These are phyloP conservation scores for Lecanicillium sp. DNA, from an alignment of 2,329 filamentous ascomycete genomes.

Conservation along the genomic window DNA sequence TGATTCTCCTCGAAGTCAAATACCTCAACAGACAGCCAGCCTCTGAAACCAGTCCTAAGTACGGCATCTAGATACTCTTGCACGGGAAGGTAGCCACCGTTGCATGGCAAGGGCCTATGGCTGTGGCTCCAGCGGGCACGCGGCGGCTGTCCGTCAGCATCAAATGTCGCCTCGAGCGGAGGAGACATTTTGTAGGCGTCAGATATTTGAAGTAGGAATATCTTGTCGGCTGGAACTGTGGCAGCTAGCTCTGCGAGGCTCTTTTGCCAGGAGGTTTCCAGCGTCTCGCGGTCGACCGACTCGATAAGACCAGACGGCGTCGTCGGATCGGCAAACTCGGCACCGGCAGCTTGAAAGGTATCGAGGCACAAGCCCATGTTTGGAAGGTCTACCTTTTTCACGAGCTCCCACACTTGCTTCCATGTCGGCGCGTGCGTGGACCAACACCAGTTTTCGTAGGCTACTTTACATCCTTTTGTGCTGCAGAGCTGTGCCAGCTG, in stretches of 20 bases:
- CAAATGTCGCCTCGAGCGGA: constrained; percentile 39
- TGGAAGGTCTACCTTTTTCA: constrained; percentile 48
- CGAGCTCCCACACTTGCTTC: constrained; percentile 62
- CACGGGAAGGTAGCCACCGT: constrained; percentile 63
- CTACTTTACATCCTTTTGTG: constrained; percentile 48
- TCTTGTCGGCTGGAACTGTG: constrained; percentile 58
- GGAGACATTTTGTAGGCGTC: constrained; percentile 59
- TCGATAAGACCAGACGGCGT: constrained; percentile 52
- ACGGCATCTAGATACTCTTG: constrained; percentile 57
- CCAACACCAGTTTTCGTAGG: constrained; percentile 83
- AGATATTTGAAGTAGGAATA: constrained; percentile 66
- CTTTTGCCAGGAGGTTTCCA: constrained; percentile 40
- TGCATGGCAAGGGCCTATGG: constrained; percentile 59
- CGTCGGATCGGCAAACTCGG: constrained; percentile 66
- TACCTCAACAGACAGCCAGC: constrained; percentile 62
- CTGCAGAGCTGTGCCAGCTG: constrained; percentile 56
- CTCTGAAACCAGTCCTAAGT: constrained; percentile 56
- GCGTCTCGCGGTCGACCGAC: constrained; percentile 26
- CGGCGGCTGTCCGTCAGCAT: constrained; percentile 40
- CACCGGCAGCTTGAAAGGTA: constrained; percentile 66
- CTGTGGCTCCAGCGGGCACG: constrained; percentile 65
- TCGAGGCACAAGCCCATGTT: constrained; percentile 72
- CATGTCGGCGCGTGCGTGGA: constrained; percentile 60
- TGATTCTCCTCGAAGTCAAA: constrained; percentile 53
- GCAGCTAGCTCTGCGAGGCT: constrained; percentile 48